These are phyloP conservation scores for Clarkia xantiana DNA, from an alignment of 345 rosid species.

Conservation along the genomic window DNA sequence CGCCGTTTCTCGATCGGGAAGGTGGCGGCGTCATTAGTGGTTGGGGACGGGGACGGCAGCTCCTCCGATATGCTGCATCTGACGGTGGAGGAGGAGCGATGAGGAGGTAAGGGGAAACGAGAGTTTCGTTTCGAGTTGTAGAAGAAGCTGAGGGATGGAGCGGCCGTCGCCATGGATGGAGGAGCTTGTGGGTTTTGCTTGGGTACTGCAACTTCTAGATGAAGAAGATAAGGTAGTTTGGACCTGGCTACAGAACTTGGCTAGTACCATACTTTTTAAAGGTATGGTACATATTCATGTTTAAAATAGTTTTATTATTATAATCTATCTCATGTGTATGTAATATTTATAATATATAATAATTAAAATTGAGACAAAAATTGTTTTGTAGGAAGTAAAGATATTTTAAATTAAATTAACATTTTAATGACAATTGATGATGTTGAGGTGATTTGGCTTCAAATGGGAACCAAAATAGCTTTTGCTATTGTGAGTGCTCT, in stretches of 20 bases:
- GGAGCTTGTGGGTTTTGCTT: conserved; percentile 2
- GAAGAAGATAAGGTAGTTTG: conserved; percentile 4
- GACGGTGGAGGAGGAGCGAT: neutral
- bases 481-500: too few relatives aligned
- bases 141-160: neutral
- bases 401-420: too few relatives aligned
- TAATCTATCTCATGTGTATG: too few relatives aligned
- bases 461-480: too few relatives aligned
- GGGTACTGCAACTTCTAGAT: neutral
- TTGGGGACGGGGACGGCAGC: conserved; percentile 20
- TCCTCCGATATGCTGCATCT: conserved; percentile 4
- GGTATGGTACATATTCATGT: too few relatives aligned
- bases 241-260: neutral
- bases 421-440: too few relatives aligned
- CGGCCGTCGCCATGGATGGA: conserved; percentile 5
- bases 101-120: neutral
- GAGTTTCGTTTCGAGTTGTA: conserved; percentile 1
- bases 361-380: too few relatives aligned
- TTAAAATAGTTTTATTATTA: too few relatives aligned
- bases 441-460: too few relatives aligned
- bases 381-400: too few relatives aligned
- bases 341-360: too few relatives aligned
- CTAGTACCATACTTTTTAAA: too few relatives aligned
- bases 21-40: conserved; percentile 34
- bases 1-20: conserved; percentile 69